phyloP scores from a whole-genome alignment of 2,329 filamentous ascomycete species.

The Penicillium fuscoglaucum region DNA sequence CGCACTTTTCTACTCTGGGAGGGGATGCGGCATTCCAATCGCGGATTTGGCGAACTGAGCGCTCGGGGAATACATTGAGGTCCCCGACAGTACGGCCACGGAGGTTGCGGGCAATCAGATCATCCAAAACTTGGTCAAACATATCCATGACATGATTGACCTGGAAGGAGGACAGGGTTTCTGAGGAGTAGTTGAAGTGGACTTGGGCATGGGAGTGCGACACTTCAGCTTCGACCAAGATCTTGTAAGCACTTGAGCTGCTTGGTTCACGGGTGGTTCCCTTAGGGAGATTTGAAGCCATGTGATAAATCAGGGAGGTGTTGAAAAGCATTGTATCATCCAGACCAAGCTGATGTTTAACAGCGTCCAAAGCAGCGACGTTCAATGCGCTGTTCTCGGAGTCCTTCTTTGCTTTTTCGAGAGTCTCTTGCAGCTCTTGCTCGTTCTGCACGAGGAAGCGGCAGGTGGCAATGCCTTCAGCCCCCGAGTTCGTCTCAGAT shows the following conservation, averaged over 20 bases:
- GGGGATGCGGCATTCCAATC: constrained; percentile 38
- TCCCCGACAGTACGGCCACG: constrained; percentile 25
- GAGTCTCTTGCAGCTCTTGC: constrained; percentile 20
- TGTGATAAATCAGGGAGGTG: constrained; percentile 31
- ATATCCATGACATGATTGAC: constrained; percentile 34
- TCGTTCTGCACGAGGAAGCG: constrained; percentile 31
- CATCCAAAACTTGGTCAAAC: constrained; percentile 35
- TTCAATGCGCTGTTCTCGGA: constrained; percentile 22
- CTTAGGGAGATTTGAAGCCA: constrained; percentile 8
- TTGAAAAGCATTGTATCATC: constrained; percentile 33
- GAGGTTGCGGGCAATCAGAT: constrained; percentile 24
- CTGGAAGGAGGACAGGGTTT: constrained; percentile 47
- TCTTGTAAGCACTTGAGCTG: constrained; percentile 23
- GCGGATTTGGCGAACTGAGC: constrained; percentile 33
- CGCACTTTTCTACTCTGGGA: constrained; percentile 33
- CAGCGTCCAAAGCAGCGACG: constrained; percentile 22
- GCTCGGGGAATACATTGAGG: constrained; percentile 34
- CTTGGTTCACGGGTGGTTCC: constrained; percentile 4
- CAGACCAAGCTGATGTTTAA: constrained; percentile 30
- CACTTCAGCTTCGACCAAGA: constrained; percentile 32
- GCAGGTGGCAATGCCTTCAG: constrained; percentile 18
- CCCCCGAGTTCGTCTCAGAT: constrained; percentile 36
- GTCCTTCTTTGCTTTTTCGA: constrained; percentile 26
- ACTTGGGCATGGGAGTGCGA: constrained; percentile 44
- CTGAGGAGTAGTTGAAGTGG: constrained; percentile 54